Base-by-base conservation (phyloP, 768 basidiomycete genomes). In the Termitomyces sp. region DNA sequence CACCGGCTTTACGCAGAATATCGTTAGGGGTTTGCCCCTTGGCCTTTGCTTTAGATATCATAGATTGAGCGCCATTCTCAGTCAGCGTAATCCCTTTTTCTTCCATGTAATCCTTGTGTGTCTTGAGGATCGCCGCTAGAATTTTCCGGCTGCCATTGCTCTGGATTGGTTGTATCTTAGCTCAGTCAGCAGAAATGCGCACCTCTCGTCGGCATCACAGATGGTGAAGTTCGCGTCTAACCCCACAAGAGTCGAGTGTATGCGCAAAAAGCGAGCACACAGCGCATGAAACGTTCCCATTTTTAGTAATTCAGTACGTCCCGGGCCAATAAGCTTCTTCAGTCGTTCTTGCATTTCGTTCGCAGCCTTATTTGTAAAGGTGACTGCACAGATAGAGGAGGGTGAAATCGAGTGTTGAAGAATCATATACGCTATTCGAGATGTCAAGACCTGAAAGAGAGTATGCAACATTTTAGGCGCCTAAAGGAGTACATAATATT, bases 341-440 rank as follows among this genome's bases (percentile, higher is more conserved):
- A 96, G 73, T 4, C 93, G 79, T 52, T 82, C 77, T 53, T 82
- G 79, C 91, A 94, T 93, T 73, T 94, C 93, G 59, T 83, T 87
- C 1, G 92, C 91, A 16, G 92, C 92, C 70, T 92, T 92, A 73
- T 93, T 93, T 10, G 92, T 94, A 69, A 94, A 96, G 6, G 80
- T 96, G 12, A 94, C 88, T 2, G 87, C 86, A 64, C 86, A 88
- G 70, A 91, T 87, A 18, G 82, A 75, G 4, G 76, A 74, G 2
- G 88, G 81, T 12, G 76, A 66, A 10, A 87, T 65, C 26, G 64
- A 64, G 63, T 85, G 80, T 30, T 77, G 68, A 6, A 81, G 67
- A 51, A 90, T 83, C 22, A 91, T 73, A 66, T 88, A 75, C 4
- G 83, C 87, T 47, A 90, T 85, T 16, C 89, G 79, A 49, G 84